These are phyloP conservation scores for Trichoderma asperellum DNA, from an alignment of 2,329 filamentous ascomycete species.

Conservation along the genomic window DNA sequence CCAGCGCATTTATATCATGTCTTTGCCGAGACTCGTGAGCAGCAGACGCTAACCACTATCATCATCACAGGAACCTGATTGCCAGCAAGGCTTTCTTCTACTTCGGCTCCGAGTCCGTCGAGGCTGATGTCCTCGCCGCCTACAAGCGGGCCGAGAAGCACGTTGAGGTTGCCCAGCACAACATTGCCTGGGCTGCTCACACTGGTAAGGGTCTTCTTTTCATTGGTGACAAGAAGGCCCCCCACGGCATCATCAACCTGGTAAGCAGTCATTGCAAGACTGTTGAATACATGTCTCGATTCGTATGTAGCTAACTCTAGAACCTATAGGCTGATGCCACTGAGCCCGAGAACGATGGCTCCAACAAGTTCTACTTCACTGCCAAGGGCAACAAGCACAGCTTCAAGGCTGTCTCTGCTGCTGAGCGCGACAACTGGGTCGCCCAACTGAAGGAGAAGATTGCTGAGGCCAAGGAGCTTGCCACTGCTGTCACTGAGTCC, in stretches of 20 bases:
- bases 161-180: constrained; percentile 71
- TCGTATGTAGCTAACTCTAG: not conserved
- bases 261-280: constrained; percentile 54
- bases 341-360: constrained; percentile 75
- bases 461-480: constrained; percentile 81
- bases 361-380: constrained; percentile 84
- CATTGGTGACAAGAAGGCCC: constrained; percentile 82
- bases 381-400: constrained; percentile 87
- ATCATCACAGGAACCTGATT: constrained; percentile 70
- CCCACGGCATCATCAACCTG: constrained; percentile 81
- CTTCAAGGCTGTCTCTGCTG: constrained; percentile 77
- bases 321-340: constrained; percentile 57
- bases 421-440: constrained; percentile 93
- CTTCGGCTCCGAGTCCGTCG: constrained; percentile 74
- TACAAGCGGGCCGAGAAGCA: constrained; percentile 92
- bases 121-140: constrained; percentile 71
- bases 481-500: constrained; percentile 71
- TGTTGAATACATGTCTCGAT: not conserved
- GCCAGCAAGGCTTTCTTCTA: constrained; percentile 95
- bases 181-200: constrained; percentile 86
- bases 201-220: constrained; percentile 96
- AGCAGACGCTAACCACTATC: not conserved
- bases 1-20: not conserved
- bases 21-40: not conserved
- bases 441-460: constrained; percentile 80